Evolutionary conservation across 176 grass and related monocot genomes (phyloP).

Genomic region (Cenchrus americanus): DNA sequence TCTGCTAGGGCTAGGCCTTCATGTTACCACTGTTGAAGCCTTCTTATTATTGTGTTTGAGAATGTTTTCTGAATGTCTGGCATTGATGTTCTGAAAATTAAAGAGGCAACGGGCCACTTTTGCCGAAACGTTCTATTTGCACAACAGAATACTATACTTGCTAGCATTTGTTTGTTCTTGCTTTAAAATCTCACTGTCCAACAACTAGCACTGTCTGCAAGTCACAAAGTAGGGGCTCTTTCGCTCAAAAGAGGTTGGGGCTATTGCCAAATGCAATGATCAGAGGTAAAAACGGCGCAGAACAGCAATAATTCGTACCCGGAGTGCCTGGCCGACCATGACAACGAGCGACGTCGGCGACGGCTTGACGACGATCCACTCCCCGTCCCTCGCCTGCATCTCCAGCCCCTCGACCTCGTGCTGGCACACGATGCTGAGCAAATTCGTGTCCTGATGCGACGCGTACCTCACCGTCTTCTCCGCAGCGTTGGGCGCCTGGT

Average conservation of each 20-base stretch:
- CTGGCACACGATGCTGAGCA: constrained; percentile 69
- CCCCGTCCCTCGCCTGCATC: constrained; percentile 57
- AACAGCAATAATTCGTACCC: constrained; percentile 30
- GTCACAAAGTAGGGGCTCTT: background rate
- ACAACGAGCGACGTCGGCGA: constrained; percentile 65
- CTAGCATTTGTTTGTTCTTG: background rate
- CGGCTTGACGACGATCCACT: constrained; percentile 54
- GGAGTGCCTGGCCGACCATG: constrained; percentile 66
- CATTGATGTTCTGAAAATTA: background rate
- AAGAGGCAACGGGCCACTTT: background rate
- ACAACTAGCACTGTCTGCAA: too few species aligned
- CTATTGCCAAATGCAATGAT: background rate
- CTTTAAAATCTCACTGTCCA: too few species aligned
- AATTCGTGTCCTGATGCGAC: constrained; percentile 60
- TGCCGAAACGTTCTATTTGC: background rate
- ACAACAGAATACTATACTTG: background rate
- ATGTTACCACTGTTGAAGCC: background rate
- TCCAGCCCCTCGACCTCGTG: constrained; percentile 73
- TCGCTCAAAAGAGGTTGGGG: background rate
- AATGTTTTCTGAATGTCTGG: background rate
- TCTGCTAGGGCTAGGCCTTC: background rate
- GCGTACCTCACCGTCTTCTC: constrained; percentile 41
- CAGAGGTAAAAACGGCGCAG: background rate
- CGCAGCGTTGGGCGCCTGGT: constrained; percentile 46
- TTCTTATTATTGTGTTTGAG: background rate